phyloP scores from a whole-genome alignment of 352 stramenopile genomes.

The Phytophthora fragariaefolia region DNA sequence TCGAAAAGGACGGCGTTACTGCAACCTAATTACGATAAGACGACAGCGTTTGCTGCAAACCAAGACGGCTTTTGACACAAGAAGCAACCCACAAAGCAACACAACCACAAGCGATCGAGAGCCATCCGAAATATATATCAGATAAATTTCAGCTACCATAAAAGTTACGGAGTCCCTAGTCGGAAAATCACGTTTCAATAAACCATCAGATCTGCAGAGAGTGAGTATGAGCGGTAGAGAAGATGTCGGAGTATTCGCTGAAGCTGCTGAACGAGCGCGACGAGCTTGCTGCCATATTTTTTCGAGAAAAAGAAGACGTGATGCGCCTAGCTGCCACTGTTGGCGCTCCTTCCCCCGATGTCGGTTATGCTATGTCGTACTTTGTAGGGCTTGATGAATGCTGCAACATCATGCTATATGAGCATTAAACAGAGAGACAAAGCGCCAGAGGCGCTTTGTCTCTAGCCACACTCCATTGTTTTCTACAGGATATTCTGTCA shows the following conservation, averaged over 20 bases:
- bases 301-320: background rate
- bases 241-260: constrained; percentile 1
- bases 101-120: too few relatives aligned
- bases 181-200: background rate
- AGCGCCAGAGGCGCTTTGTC: background rate
- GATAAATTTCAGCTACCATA: constrained; percentile 6
- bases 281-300: background rate
- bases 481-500: too few relatives aligned
- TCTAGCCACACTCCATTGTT: too few relatives aligned
- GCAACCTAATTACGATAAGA: constrained; percentile 6
- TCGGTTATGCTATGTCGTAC: background rate
- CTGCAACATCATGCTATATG: constrained; percentile 8
- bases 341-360: background rate
- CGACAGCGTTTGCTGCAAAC: constrained; percentile 12
- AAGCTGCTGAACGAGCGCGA: background rate
- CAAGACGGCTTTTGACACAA: background rate
- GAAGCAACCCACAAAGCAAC: constrained; percentile 3
- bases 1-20: constrained; percentile 5
- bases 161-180: constrained; percentile 3
- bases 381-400: constrained; percentile 5
- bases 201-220: too few relatives aligned
- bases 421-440: background rate
- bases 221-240: background rate
- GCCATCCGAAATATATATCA: background rate
- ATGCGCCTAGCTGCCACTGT: background rate